Conservation (phyloP, 768 basidiomycete genomes). For the Tephrocybe sp. region DNA sequence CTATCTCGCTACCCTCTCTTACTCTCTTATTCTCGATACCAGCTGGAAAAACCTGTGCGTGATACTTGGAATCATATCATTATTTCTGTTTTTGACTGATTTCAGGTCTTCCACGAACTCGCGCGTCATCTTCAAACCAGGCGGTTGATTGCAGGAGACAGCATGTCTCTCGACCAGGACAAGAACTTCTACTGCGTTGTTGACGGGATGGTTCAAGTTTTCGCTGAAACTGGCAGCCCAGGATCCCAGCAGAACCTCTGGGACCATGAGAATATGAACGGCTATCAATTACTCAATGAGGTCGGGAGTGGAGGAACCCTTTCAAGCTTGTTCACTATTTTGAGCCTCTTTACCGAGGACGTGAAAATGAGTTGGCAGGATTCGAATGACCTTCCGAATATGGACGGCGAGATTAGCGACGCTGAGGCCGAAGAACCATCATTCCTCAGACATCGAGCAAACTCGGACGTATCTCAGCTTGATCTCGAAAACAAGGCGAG, state of each 20-base stretch:
- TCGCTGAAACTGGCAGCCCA: conserved; percentile 60
- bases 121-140: conserved; percentile 94
- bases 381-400: conserved; percentile 38
- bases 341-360: conserved; percentile 94
- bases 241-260: conserved; percentile 53
- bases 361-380: conserved; percentile 89
- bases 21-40: conserved; percentile 4
- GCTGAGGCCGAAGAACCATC: conserved; percentile 21
- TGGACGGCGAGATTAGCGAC: conserved; percentile 24
- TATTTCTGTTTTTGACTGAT: neutral
- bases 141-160: conserved; percentile 94
- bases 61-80: neutral
- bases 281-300: conserved; percentile 94
- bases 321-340: conserved; percentile 94
- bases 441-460: conserved; percentile 36
- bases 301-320: conserved; percentile 94
- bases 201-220: conserved; percentile 96
- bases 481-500: conserved; percentile 38
- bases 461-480: conserved; percentile 66
- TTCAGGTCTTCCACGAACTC: conserved; percentile 92
- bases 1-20: neutral
- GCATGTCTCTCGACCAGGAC: conserved; percentile 84
- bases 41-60: conserved; percentile 88
- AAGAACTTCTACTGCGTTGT: conserved; percentile 98
- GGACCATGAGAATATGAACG: conserved; percentile 89